Conservation (phyloP, 2,329 filamentous ascomycete species). For the Penicillium sp. region DNA sequence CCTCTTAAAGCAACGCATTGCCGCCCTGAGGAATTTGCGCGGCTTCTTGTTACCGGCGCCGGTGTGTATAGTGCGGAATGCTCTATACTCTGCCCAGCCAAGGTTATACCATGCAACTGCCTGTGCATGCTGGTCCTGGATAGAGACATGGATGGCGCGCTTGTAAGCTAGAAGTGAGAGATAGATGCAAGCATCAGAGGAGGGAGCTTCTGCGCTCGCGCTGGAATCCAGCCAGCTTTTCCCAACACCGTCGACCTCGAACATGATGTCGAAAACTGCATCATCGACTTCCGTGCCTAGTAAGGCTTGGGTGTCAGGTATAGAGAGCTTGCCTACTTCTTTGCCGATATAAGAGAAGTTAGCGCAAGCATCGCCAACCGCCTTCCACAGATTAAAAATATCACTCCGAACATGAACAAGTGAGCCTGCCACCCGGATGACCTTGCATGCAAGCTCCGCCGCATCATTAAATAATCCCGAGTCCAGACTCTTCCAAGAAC, state of each 20-base stretch:
- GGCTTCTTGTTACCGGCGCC: constrained; percentile 56
- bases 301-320: constrained; percentile 59
- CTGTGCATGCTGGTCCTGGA: constrained; percentile 80
- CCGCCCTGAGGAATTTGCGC: constrained; percentile 74
- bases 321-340: constrained; percentile 66
- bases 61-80: constrained; percentile 66
- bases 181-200: constrained; percentile 62
- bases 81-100: constrained; percentile 88
- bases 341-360: constrained; percentile 80
- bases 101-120: constrained; percentile 97
- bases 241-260: constrained; percentile 70
- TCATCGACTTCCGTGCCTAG: constrained; percentile 56
- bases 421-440: constrained; percentile 68
- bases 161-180: constrained; percentile 85
- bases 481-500: constrained; percentile 74
- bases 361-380: constrained; percentile 83
- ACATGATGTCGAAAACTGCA: constrained; percentile 64
- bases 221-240: constrained; percentile 42
- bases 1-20: constrained; percentile 89
- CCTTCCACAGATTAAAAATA: constrained; percentile 95
- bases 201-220: constrained; percentile 42
- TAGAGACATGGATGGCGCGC: constrained; percentile 74
- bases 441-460: constrained; percentile 69
- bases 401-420: constrained; percentile 66
- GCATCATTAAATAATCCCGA: constrained; percentile 87